Conservation (phyloP, 495 filamentous ascomycete genomes). For the Penicillium malachiteum region DNA sequence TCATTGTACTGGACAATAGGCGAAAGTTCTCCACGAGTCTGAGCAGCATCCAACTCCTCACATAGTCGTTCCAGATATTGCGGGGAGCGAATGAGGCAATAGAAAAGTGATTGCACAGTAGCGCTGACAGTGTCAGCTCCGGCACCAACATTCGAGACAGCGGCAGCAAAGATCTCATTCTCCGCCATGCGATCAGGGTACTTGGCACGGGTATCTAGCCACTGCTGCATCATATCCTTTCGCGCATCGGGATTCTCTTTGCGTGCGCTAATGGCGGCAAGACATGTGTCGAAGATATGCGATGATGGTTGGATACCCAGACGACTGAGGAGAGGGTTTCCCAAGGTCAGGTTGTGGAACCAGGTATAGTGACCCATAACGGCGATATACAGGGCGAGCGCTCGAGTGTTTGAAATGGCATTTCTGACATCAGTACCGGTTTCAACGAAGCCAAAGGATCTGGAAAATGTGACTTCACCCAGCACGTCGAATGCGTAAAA, state of each 20-base stretch:
- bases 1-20: conserved; percentile 24
- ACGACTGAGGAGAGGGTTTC: conserved; percentile 42
- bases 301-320: conserved; percentile 39
- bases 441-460: conserved; percentile 43
- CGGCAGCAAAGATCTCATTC: conserved; percentile 37
- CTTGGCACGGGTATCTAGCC: conserved; percentile 36
- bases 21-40: conserved; percentile 23
- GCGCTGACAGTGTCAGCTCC: conserved; percentile 46
- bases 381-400: conserved; percentile 34
- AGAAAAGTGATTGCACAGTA: conserved; percentile 39
- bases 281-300: conserved; percentile 43
- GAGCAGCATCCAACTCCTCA: conserved; percentile 38
- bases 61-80: conserved; percentile 25
- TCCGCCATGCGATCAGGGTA: conserved; percentile 42
- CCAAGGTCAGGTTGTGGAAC: conserved; percentile 38
- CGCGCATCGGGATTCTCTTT: conserved; percentile 34
- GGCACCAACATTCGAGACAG: conserved; percentile 41
- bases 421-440: conserved; percentile 40
- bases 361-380: conserved; percentile 40
- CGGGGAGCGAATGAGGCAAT: conserved; percentile 32
- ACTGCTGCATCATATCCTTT: conserved; percentile 46
- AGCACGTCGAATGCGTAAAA: conserved; percentile 50
- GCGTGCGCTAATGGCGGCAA: conserved; percentile 38
- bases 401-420: conserved; percentile 39
- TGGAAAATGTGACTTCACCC: conserved; percentile 41